phyloP scores from a whole-genome alignment of 345 rosid species.

The Pistacia integerrima region DNA sequence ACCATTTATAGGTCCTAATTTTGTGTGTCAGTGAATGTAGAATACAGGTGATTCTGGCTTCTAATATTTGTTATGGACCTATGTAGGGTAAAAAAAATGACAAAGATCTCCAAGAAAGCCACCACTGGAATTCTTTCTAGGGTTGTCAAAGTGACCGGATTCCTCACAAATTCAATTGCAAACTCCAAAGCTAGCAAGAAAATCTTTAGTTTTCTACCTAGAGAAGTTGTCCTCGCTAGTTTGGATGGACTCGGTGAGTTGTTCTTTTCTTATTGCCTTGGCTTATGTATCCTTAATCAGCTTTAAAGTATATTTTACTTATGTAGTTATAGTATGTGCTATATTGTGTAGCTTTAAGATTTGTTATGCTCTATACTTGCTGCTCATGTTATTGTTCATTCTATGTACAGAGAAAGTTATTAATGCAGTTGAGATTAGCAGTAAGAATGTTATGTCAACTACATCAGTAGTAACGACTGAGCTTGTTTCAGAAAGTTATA shows the following conservation, averaged over 20 bases:
- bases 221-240: slow-evolving; percentile 88
- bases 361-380: not conserved
- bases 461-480: slow-evolving; percentile 80
- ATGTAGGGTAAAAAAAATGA: slow-evolving; percentile 80
- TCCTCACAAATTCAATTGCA: slow-evolving; percentile 69
- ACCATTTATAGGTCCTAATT: not conserved
- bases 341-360: not conserved
- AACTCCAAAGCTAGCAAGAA: slow-evolving; percentile 84
- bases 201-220: slow-evolving; percentile 79
- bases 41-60: not conserved
- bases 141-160: slow-evolving; percentile 76
- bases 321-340: not conserved
- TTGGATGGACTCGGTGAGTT: slow-evolving; percentile 95
- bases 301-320: not conserved
- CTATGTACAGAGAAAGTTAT: slow-evolving; percentile 60
- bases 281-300: not conserved
- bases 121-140: slow-evolving; percentile 80
- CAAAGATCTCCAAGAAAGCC: slow-evolving; percentile 78
- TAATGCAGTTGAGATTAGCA: slow-evolving; percentile 91
- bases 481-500: slow-evolving; percentile 75
- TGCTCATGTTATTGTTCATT: not conserved
- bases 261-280: not conserved
- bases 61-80: not conserved
- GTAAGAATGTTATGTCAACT: slow-evolving; percentile 88
- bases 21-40: not conserved